phyloP scores from a whole-genome alignment of 2,329 filamentous ascomycete species.

The Calonectria honghensis region DNA sequence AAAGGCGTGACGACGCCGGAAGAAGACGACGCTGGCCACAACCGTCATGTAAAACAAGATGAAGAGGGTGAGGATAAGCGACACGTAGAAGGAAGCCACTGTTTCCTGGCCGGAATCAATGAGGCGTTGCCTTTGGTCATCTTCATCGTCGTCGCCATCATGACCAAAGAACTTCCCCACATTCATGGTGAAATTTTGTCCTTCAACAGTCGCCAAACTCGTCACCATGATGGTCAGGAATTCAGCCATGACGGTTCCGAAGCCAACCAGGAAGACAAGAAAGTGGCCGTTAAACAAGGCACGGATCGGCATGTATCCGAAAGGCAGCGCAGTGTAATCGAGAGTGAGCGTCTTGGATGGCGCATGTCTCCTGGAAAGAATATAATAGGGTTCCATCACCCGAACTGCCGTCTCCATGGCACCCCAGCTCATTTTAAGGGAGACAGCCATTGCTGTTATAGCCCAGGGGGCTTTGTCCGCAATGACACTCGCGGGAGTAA shows the following conservation, averaged over 20 bases:
- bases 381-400: conserved; percentile 85
- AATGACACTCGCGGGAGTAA: conserved; percentile 71
- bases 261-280: conserved; percentile 80
- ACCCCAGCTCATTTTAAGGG: conserved; percentile 81
- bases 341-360: conserved; percentile 79
- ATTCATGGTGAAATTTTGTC: conserved; percentile 72
- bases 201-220: conserved; percentile 79
- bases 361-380: conserved; percentile 79
- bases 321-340: conserved; percentile 84
- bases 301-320: conserved; percentile 77
- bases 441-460: conserved; percentile 78
- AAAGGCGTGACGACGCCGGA: conserved; percentile 80
- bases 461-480: conserved; percentile 79
- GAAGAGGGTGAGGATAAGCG: conserved; percentile 75
- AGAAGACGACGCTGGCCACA: conserved; percentile 76
- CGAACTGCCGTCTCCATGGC: conserved; percentile 81
- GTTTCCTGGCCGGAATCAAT: conserved; percentile 75
- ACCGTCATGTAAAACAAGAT: conserved; percentile 80
- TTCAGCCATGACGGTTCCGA: conserved; percentile 83
- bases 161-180: conserved; percentile 39
- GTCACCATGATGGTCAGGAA: conserved; percentile 82
- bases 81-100: conserved; percentile 78
- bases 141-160: conserved; percentile 36
- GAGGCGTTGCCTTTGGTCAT: conserved; percentile 46
- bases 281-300: conserved; percentile 79